Evolutionary conservation across 306 rosid species (phyloP).

Genomic region (Glycine soja): DNA sequence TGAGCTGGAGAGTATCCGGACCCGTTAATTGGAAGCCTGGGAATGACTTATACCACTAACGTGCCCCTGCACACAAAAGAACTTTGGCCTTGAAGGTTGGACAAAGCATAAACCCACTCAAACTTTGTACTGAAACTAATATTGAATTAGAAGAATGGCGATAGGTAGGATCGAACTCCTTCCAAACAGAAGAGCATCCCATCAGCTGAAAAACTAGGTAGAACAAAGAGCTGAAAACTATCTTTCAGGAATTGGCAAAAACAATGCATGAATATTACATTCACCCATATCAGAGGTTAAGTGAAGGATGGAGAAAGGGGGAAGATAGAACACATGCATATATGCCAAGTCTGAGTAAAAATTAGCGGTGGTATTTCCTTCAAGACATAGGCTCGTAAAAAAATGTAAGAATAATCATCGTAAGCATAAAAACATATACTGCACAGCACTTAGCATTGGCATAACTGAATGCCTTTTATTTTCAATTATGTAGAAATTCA

Average conservation of each 20-base stretch:
- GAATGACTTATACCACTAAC: constrained; percentile 22
- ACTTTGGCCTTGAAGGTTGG: constrained; percentile 28
- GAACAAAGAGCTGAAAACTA: constrained; percentile 17
- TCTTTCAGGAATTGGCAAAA: constrained; percentile 36
- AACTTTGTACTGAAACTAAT: neutral
- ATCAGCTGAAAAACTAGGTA: constrained; percentile 15
- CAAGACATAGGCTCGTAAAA: neutral
- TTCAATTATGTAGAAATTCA: constrained; percentile 28
- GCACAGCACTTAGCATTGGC: constrained; percentile 30
- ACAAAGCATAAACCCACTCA: neutral
- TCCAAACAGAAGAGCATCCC: neutral
- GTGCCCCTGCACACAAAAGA: neutral
- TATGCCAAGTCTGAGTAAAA: constrained; percentile 23
- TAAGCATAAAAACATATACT: neutral
- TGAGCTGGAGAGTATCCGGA: neutral
- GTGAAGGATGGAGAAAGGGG: constrained; percentile 4
- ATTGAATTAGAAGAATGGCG: neutral
- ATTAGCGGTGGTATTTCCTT: constrained; percentile 1
- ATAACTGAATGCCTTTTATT: neutral
- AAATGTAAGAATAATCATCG: constrained; percentile 12
- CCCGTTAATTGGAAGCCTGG: neutral
- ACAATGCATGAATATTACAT: constrained; percentile 13
- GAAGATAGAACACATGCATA: constrained; percentile 2
- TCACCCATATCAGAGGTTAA: constrained; percentile 1
- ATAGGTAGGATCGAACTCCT: constrained; percentile 16